Base-by-base conservation (phyloP, 768 basidiomycete species). In the Mrakia gelida region DNA sequence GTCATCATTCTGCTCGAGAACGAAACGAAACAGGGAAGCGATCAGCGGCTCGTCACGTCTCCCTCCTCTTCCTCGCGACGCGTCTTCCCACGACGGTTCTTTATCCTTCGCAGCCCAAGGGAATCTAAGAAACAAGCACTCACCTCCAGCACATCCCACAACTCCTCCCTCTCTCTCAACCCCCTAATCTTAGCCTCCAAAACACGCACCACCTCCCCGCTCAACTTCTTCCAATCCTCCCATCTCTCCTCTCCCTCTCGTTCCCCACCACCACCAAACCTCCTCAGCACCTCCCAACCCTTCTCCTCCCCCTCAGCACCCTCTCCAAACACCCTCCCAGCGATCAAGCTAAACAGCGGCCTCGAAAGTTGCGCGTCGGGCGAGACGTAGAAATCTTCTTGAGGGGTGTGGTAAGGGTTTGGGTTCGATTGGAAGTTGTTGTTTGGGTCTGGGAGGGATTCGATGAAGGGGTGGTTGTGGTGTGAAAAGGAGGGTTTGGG, bases 341-440 rank as follows among this genome's bases (percentile, higher is more conserved):
- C 77, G 63, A 68, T 21, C 15, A 3, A 2, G 34, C 21, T 49
- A 16, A 78, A 28, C 11, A 78, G 67, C 5, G 28, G 18, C 5
- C 41, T 38, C 23, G 77, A 78, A 15, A 78, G 32, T 43, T 78
- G 77, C 21, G 71, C 77, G 41, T 78, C 77, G 28, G 77, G 52
- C 6, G 72, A 74, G 63, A 78, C 30, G 68, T 68, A 78, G 23
- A 26, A 38, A 11, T 63, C 43, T 5, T 78, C 71, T 16, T 18
- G 15, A 28, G 43, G 56, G 4, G 70, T 59, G 21, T 72, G 34
- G 23, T 68, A 18, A 3, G 45, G 28, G 21, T n/a, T 13, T 3
- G 43, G 34, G 5, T 59, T 28, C n/a, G n/a, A n/a, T n/a, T n/a
- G n/a, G n/a, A n/a, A n/a, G n/a, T n/a, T n/a, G n/a, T n/a, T n/a